A percentile compares a stretch with the other conserved stretches of the same genome.
These are phyloP conservation scores for Chlorella vulgaris DNA, from an alignment of 139 green algal genomes.

Conservation along the genomic window DNA sequence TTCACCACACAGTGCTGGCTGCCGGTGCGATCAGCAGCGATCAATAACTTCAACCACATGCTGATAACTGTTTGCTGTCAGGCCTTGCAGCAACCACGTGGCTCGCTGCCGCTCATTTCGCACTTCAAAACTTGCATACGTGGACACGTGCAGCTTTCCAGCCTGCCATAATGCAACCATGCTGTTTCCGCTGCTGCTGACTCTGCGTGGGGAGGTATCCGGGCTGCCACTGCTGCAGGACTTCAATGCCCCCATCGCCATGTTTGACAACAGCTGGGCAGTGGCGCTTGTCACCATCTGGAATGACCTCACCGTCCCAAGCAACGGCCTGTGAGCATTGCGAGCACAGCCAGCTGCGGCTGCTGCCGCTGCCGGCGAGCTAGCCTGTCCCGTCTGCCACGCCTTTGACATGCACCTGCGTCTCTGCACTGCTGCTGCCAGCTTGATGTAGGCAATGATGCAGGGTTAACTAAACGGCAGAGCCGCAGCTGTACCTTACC, in stretches of 20 bases:
- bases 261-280: slow-evolving; percentile 35
- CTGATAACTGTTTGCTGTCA: background rate
- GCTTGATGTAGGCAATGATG: too few species aligned
- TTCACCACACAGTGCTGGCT: slow-evolving; percentile 33
- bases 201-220: too few species aligned
- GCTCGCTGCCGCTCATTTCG: too few species aligned
- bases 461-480: too few species aligned
- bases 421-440: too few species aligned
- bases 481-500: too few species aligned
- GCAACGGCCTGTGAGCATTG: slow-evolving; percentile 34
- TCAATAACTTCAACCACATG: background rate
- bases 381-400: background rate
- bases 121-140: too few species aligned
- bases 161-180: too few species aligned
- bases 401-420: background rate
- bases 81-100: too few species aligned
- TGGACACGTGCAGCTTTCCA: too few species aligned
- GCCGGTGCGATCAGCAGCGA: background rate
- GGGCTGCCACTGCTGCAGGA: slow-evolving; percentile 5
- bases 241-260: background rate
- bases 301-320: slow-evolving; percentile 31
- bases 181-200: too few species aligned
- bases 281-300: slow-evolving; percentile 23
- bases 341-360: background rate
- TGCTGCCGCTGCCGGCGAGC: background rate